A percentile compares a stretch with the other conserved stretches of the same genome.
phyloP scores from a whole-genome alignment of 441 rosid genomes.

The Eutrema salsugineum region DNA sequence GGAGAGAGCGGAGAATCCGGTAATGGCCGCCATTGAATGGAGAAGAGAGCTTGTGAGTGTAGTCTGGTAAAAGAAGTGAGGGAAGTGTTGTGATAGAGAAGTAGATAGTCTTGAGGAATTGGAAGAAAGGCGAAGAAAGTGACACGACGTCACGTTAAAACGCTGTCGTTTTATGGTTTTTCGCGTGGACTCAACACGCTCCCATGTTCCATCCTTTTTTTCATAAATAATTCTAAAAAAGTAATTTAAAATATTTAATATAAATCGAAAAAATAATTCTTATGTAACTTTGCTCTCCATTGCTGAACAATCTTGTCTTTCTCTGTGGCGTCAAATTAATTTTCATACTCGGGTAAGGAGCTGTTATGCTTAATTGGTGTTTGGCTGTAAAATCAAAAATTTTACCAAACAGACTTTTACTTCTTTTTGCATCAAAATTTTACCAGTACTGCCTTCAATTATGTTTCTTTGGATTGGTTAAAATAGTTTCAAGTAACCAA shows the following conservation, averaged over 20 bases:
- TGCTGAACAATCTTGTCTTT: no score
- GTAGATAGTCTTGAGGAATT: constrained; percentile 25
- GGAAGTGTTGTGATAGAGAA: constrained; percentile 15
- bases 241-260: not conserved
- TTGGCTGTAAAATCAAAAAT: no score
- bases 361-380: no score
- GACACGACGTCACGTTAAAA: constrained; percentile 50
- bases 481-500: no score
- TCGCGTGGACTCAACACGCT: constrained; percentile 39
- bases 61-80: not conserved
- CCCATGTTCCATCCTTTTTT: not conserved
- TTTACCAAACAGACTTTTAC: no score
- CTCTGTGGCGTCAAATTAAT: no score
- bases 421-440: no score
- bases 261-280: not conserved
- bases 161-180: constrained; percentile 17
- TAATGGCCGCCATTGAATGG: constrained; percentile 52
- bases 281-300: no score
- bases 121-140: constrained; percentile 50
- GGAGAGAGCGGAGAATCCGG: constrained; percentile 31
- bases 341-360: no score
- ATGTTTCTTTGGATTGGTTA: no score
- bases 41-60: constrained; percentile 8
- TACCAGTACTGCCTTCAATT: no score
- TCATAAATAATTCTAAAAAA: not conserved